Conservation (phyloP, 192 early-diverging fungal species). For the Backusella mclennaniae region DNA sequence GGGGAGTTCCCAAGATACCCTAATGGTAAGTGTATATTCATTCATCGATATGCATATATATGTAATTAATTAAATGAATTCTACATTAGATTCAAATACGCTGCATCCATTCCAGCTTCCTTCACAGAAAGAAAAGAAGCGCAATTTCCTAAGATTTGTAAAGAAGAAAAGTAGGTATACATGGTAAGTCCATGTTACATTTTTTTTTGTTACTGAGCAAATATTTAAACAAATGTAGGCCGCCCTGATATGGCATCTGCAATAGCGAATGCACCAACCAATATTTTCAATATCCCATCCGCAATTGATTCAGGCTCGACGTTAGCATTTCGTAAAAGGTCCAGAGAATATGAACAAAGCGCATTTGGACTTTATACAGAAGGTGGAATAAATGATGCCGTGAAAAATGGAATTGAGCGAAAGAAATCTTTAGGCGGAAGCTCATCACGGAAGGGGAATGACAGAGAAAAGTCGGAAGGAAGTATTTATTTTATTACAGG, state of each 20-base stretch:
- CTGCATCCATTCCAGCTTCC: slow-evolving; percentile 11
- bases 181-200: not conserved
- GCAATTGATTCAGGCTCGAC: not conserved
- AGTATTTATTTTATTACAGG: slow-evolving; percentile 12
- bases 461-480: slow-evolving; percentile 3
- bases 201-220: not conserved
- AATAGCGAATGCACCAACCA: not conserved
- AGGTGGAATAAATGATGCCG: not conserved
- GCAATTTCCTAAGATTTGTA: slow-evolving; percentile 24
- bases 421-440: not conserved
- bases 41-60: not conserved
- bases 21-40: not conserved
- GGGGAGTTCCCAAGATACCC: not conserved
- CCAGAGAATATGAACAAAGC: slow-evolving; percentile 17
- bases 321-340: slow-evolving; percentile 12
- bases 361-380: not conserved
- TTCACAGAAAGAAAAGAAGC: slow-evolving; percentile 20
- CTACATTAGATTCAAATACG: not conserved
- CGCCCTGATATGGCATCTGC: slow-evolving; percentile 18
- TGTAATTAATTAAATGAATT: not conserved
- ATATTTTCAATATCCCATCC: not conserved
- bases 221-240: slow-evolving; percentile 4
- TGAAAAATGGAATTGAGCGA: not conserved
- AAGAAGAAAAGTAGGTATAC: slow-evolving; percentile 30
- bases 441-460: not conserved